Percentiles rank a stretch among this genome's conserved stretches.
phyloP scores from a whole-genome alignment of 495 filamentous ascomycete species.

The Ramalina intermedia region DNA sequence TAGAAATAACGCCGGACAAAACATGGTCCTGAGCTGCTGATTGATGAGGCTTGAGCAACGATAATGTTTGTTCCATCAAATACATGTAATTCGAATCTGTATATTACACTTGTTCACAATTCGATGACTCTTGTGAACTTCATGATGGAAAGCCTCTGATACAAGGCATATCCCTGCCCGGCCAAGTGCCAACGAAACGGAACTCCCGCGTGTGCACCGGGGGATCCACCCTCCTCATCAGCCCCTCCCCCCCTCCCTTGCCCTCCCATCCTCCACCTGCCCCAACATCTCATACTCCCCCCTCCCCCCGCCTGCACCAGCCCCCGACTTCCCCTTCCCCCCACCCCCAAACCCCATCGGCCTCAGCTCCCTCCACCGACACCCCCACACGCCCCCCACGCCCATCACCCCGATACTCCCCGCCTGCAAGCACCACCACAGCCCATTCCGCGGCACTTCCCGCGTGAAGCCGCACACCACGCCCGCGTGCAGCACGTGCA shows the following conservation, averaged over 20 bases:
- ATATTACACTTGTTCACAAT: too few relatives aligned
- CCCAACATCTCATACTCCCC: constrained; percentile 71
- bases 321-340: constrained; percentile 15
- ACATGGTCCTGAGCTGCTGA: too few relatives aligned
- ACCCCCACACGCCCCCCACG: constrained; percentile 70
- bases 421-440: constrained; percentile 80
- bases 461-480: constrained; percentile 50
- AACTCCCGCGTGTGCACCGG: too few relatives aligned
- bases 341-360: constrained; percentile 77
- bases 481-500: constrained; percentile 18
- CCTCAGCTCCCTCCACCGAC: constrained; percentile 72
- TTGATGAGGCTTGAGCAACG: too few relatives aligned
- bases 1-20: too few relatives aligned
- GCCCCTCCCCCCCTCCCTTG: not conserved
- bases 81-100: too few relatives aligned
- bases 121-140: too few relatives aligned
- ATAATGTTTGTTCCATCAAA: too few relatives aligned
- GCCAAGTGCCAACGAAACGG: too few relatives aligned
- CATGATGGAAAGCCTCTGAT: too few relatives aligned
- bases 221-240: not conserved
- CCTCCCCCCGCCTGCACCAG: constrained; percentile 32
- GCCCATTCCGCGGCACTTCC: constrained; percentile 52
- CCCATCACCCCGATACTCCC: constrained; percentile 56
- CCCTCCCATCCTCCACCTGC: constrained; percentile 31
- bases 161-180: too few relatives aligned